These are phyloP conservation scores for Lactifluus subvellereus DNA, from an alignment of 768 basidiomycete species.

Conservation along the genomic window DNA sequence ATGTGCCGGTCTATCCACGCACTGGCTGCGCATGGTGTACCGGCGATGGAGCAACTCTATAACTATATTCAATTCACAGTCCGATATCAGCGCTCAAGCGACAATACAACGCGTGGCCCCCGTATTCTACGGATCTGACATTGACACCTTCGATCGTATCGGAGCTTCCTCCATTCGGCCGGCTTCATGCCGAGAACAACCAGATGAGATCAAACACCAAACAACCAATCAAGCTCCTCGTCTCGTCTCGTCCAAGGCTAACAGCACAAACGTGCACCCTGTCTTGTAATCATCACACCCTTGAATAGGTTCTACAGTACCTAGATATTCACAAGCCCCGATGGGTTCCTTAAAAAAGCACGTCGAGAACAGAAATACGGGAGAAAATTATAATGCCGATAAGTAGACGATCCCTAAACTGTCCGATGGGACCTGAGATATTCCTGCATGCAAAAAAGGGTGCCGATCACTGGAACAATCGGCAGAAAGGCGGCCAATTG, in stretches of 20 bases:
- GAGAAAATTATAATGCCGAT: not conserved
- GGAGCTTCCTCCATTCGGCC: not conserved
- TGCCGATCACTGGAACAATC: slow-evolving; percentile 11
- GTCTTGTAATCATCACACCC: too few species aligned
- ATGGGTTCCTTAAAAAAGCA: not conserved
- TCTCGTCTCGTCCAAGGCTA: not conserved
- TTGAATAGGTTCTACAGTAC: not conserved
- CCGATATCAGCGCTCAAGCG: slow-evolving; percentile 7
- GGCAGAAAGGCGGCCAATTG: slow-evolving; percentile 15
- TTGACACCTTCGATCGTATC: not conserved
- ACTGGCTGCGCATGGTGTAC: not conserved
- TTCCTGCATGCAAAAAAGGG: not conserved
- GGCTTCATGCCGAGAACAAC: not conserved
- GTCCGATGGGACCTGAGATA: not conserved
- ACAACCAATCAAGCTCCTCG: not conserved
- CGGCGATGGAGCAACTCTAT: not conserved
- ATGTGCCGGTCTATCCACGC: not conserved
- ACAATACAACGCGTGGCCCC: not conserved
- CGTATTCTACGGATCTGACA: slow-evolving; percentile 8
- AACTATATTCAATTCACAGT: not conserved
- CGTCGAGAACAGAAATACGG: not conserved
- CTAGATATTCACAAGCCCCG: not conserved
- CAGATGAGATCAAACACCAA: not conserved
- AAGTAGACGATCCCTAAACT: not conserved
- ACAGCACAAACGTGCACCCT: not conserved